Evolutionary conservation across 2,329 filamentous ascomycete genomes (phyloP), one percentile per base, ranked within the genome.

Genomic region (Fusarium kyushuense): DNA sequence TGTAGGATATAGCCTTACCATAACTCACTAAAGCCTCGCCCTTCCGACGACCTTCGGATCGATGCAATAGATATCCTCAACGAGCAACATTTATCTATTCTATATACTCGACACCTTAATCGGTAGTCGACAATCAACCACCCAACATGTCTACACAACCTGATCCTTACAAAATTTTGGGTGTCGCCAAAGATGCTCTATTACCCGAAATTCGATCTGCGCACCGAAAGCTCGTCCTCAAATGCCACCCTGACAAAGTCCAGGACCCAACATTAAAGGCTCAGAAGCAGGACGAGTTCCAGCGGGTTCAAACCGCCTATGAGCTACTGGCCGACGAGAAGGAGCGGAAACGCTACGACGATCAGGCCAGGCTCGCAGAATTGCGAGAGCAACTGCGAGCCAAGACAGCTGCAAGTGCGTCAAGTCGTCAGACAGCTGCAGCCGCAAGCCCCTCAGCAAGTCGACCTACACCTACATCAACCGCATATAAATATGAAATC

Each of bases 191-290:
- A 76, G 87, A 90, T 79, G 92, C 92, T 47, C 87, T 91, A 63
- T 77, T 89, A 41, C 72, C 88, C 47, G 87, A 90, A 71, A 95
- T 97, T 78, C 91, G 92, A 75, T 86, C 88, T 52, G 91, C 92
- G 17, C 90, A 97, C 81, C 89, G 92, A 73, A 97, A 96, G 79
- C 89, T 96, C 40, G 92, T 93, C 35, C 87, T 97, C 72, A 93
- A 92, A 78, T 94, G 91, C 76, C 94, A 97, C 73, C 94, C 94
- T 33, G 94, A 97, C 84, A 97, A 97, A 81, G 88, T 97, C 66
- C 90, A 93, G 70, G 88, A 97, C 74, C 89, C 90, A 54, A 83
- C 88, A 17, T 83, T 92, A 74, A 96, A 96, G 80, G 88, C 89
- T 61, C 83, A 88, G 72, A 96, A 94, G 78, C 89, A 92, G 72